Evolutionary conservation across 2,329 filamentous ascomycete genomes (phyloP).

Genomic region (Colletotrichum spinosum): DNA sequence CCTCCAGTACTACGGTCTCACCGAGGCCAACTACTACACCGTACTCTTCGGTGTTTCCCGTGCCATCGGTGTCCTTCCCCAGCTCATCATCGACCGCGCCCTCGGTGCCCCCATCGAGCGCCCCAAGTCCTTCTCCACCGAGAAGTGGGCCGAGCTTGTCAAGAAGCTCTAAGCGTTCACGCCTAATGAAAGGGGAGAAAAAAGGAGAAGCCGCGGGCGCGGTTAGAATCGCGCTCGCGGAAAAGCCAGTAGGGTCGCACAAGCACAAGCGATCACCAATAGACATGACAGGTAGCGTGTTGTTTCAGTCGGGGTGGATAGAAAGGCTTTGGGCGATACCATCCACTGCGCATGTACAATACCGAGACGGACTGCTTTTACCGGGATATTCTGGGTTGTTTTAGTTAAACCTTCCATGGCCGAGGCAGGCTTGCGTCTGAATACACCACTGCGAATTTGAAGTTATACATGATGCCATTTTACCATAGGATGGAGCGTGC

Average conservation of each 20-base stretch:
- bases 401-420: constrained; percentile 29
- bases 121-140: constrained; percentile 98
- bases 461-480: constrained; percentile 12
- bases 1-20: constrained; percentile 99
- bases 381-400: constrained; percentile 38
- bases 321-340: constrained; percentile 38
- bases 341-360: constrained; percentile 40
- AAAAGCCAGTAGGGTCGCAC: constrained; percentile 33
- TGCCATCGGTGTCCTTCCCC: constrained; percentile 97
- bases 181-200: constrained; percentile 16
- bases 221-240: constrained; percentile 21
- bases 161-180: constrained; percentile 81
- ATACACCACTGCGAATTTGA: constrained; percentile 36
- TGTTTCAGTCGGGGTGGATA: constrained; percentile 40
- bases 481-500: not conserved
- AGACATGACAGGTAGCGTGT: constrained; percentile 38
- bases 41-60: constrained; percentile 99
- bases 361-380: constrained; percentile 37
- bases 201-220: constrained; percentile 16
- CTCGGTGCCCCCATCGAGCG: constrained; percentile 97
- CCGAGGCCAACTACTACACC: constrained; percentile 99
- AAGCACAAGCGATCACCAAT: constrained; percentile 32
- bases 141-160: constrained; percentile 93
- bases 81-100: constrained; percentile 99
- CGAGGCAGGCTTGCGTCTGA: constrained; percentile 31